Evolutionary conservation across 768 basidiomycete species (phyloP), one percentile per base, ranked within the genome.

Genomic region (Lyophyllum atratum): DNA sequence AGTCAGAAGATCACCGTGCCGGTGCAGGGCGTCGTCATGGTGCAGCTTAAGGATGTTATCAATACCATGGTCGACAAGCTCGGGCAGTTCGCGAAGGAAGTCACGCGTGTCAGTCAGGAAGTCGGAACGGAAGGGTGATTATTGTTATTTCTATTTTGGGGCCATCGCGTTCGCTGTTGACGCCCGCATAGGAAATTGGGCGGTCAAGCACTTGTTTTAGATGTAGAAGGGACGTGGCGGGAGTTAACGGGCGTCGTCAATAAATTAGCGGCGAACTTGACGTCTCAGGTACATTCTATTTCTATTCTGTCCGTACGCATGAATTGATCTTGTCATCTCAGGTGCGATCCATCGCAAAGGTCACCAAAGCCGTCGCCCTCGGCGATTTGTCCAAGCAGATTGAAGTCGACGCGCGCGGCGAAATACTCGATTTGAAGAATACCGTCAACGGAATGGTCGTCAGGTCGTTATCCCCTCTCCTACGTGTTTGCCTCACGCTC

Each of bases 331-430:
- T 15, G 8, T 43, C 15, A 31, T 31, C 5, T 11, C 44, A 74
- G 75, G 92, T 93, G 60, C 85, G 95, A 54, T 91, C 90, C 48
- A 95, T 95, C 56, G 92, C 93, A 6, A 85, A 86, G 59, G 95
- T 98, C 59, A 97, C 95, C 19, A 95, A 92, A 74, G 95, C 95
- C 4, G 94, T 97, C 68, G 95, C 94, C 0, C 75, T 89, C 49
- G 95, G 95, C 22, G 94, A 98, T 72, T 74, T 94, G 64, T 87
- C 85, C 49, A 92, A 92, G 70, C 92, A 91, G 69, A 95, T 98
- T 64, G 92, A 93, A 56, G 94, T 96, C 64, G 92, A 94, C 66
- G 90, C 88, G 11, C 81, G 87, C 24, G 95, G 95, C 19, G 95
- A 98, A 74, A 96, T 98, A 55, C 74, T 90, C 57, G 90, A 93